Evolutionary conservation across 2,329 filamentous ascomycete species (phyloP).

Genomic region (Colletotrichum cordylinicola): DNA sequence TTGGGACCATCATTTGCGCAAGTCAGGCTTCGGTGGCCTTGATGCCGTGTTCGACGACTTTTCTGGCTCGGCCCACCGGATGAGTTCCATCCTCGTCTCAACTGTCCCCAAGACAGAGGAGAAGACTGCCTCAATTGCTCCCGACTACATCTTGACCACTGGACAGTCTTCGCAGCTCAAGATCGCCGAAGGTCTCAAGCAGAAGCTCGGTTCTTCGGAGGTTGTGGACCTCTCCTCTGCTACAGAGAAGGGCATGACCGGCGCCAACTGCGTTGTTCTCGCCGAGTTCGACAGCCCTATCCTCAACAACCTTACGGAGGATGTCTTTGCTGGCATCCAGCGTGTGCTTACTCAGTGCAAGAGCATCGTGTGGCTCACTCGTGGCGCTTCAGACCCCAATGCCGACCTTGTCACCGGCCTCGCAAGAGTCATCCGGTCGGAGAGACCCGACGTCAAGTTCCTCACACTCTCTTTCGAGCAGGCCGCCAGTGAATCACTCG

Average conservation of each 20-base stretch:
- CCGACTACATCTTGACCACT: neutral
- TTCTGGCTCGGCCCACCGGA: conserved; percentile 16
- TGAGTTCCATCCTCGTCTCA: conserved; percentile 26
- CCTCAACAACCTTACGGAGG: conserved; percentile 23
- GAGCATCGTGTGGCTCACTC: conserved; percentile 13
- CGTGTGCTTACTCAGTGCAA: conserved; percentile 24
- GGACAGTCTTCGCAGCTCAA: neutral
- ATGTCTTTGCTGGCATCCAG: conserved; percentile 24
- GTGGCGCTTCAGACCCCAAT: conserved; percentile 17
- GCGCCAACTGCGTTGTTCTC: conserved; percentile 26
- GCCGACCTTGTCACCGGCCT: conserved; percentile 27
- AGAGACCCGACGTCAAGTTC: conserved; percentile 25
- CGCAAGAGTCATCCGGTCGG: conserved; percentile 25
- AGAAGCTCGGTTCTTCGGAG: neutral
- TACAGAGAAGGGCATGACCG: conserved; percentile 2
- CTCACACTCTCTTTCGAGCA: conserved; percentile 24
- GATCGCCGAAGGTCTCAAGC: neutral
- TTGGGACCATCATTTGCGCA: conserved; percentile 26
- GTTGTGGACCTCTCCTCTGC: neutral
- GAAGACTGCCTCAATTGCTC: too few species aligned
- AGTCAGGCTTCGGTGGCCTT: conserved; percentile 24
- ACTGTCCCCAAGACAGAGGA: conserved; percentile 13
- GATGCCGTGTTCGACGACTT: conserved; percentile 30
- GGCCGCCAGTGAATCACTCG: neutral
- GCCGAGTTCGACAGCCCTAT: conserved; percentile 25